Evolutionary conservation across 805 yeast genomes (phyloP), one percentile per base, ranked within the genome.

Genomic region (Myxozyma neglecta): DNA sequence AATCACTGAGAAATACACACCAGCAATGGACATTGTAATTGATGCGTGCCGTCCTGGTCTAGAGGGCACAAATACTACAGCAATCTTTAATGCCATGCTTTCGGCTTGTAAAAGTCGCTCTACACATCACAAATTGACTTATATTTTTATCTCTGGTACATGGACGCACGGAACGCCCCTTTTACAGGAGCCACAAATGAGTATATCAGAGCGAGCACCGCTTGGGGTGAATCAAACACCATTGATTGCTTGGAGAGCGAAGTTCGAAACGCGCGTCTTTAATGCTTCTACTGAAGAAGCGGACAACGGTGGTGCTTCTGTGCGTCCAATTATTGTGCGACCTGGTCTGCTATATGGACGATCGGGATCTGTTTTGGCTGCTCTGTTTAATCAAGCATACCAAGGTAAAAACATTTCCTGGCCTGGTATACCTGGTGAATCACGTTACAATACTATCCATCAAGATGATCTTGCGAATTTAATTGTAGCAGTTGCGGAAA

Each of bases 341-440:
- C 61, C 61, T 14, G 57, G 56, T 14, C 20, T 58, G 43, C 61
- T 58, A 42, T 58, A 58, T 24, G 61, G 61, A 43, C 61, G 61
- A 24, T 52, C 57, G 3, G 54, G 29, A 6, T 58, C 61, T 10
- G 49, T 58, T 13, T 43, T 58, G 32, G 34, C 52, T 20, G 47
- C 46, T 9, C 34, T 59, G 39, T 53, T 53, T 29, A 32, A 29
- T 24, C 62, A 59, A 51, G 59, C 55, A 9, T 54, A 48, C 48
- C 11, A 24, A 13, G 36, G 56, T 40, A 36, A 54, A 24, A 53
- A 54, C 16, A 59, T 59, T 39, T 14, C 49, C 8, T 59, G 62
- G 62, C 62, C 62, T 10, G 59, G 62, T 10, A 40, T 34, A 4
- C 39, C 58, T 16, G 62, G 62, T 16, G 49, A 14, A 6, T 47